Percentiles rank a stretch among this genome's conserved stretches.
These are phyloP conservation scores for Rhizophagus prolifer DNA, from an alignment of 192 early-diverging fungal genomes.

Conservation along the genomic window DNA sequence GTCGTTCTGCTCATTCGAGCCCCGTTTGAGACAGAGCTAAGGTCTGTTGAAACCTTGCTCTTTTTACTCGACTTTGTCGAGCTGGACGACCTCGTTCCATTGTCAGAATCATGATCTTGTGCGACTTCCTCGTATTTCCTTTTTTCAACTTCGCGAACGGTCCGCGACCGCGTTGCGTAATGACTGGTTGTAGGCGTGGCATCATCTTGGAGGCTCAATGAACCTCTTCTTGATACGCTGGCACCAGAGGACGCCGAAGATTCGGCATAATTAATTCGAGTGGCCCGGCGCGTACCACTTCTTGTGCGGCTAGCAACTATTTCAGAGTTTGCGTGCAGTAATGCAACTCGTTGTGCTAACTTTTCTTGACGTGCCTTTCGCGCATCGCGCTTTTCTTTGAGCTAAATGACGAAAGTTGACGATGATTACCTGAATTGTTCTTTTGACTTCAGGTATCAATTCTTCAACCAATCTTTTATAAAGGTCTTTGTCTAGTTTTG, in stretches of 20 bases:
- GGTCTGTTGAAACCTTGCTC: not conserved
- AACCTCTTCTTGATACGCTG: not conserved
- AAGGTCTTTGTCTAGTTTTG: not conserved
- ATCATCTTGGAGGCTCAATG: not conserved
- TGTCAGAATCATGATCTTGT: not conserved
- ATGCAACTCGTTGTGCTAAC: conserved; percentile 13
- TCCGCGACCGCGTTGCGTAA: not conserved
- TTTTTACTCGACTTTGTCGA: conserved; percentile 1
- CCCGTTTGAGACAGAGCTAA: not conserved
- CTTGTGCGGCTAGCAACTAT: conserved; percentile 14
- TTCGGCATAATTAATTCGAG: not conserved
- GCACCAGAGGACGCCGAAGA: not conserved
- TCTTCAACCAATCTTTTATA: not conserved
- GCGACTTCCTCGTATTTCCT: not conserved
- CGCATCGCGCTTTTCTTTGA: not conserved
- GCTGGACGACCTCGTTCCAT: not conserved
- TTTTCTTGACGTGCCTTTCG: conserved; percentile 17
- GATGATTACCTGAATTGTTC: conserved; percentile 1
- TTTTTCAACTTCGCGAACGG: not conserved
- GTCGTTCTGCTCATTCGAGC: not conserved
- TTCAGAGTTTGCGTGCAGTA: conserved; percentile 10
- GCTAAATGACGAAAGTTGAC: not conserved
- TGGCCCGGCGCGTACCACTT: conserved; percentile 6
- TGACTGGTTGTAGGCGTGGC: not conserved
- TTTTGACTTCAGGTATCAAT: conserved; percentile 5